phyloP scores from a whole-genome alignment of 2,329 filamentous ascomycete species.

The Aschersonia sp. region DNA sequence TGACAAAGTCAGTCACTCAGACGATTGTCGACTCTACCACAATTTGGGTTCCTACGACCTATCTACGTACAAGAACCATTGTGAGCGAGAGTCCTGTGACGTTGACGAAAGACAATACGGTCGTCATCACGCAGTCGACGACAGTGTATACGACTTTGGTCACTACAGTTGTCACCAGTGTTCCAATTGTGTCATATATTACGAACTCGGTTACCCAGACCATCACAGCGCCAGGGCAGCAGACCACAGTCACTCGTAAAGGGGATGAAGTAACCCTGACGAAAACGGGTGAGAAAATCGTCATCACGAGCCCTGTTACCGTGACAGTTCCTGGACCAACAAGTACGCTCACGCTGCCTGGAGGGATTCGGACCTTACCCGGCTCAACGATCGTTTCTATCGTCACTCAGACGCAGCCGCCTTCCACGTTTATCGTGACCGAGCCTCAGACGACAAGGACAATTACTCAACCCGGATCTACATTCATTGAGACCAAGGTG shows the following conservation, averaged over 20 bases:
- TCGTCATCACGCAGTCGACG: no score
- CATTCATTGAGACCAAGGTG: slow-evolving; percentile 15
- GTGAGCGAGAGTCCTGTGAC: no score
- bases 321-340: slow-evolving; percentile 11
- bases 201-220: slow-evolving; percentile 1
- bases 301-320: slow-evolving; percentile 5
- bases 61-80: no score
- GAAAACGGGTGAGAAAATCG: background rate
- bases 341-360: slow-evolving; percentile 13
- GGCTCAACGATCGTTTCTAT: slow-evolving; percentile 5
- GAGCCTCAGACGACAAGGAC: slow-evolving; percentile 13
- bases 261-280: slow-evolving; percentile 2
- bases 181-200: no score
- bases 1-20: no score
- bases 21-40: no score
- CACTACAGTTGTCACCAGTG: no score
- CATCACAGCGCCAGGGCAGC: slow-evolving; percentile 2
- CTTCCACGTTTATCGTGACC: slow-evolving; percentile 6
- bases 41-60: no score
- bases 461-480: slow-evolving; percentile 15
- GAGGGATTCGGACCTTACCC: slow-evolving; percentile 7
- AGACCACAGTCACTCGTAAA: slow-evolving; percentile 3
- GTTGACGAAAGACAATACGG: no score
- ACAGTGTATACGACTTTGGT: no score
- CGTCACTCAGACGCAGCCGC: slow-evolving; percentile 2